Conservation (phyloP, 2,329 filamentous ascomycete species). For the Diaporthe sp. region DNA sequence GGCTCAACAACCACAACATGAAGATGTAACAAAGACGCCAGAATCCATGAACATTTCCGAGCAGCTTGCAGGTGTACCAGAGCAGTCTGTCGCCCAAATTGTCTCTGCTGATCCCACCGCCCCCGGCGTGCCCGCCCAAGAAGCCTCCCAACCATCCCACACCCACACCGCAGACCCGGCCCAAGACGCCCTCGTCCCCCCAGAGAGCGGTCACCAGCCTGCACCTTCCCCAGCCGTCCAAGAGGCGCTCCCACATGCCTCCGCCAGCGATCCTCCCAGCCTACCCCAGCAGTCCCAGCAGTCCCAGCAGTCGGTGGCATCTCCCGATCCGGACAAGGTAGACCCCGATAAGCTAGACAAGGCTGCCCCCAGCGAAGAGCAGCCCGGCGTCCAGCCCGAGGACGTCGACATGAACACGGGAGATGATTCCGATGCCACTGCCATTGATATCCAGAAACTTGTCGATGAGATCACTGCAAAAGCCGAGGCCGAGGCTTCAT, state of each 20-base stretch:
- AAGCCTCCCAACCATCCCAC: constrained; percentile 34
- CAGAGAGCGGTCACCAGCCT: constrained; percentile 30
- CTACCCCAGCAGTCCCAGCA: constrained; percentile 23
- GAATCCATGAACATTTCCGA: constrained; percentile 59
- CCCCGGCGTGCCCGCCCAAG: constrained; percentile 39
- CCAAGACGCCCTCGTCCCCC: constrained; percentile 34
- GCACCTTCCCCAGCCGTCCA: constrained; percentile 28
- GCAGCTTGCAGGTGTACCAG: constrained; percentile 53
- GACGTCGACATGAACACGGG: constrained; percentile 39
- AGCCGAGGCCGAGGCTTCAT: constrained; percentile 43
- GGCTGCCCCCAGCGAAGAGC: constrained; percentile 21
- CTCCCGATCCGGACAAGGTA: constrained; percentile 34
- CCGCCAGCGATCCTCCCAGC: constrained; percentile 24
- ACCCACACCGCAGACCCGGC: constrained; percentile 29
- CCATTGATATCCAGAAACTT: constrained; percentile 53
- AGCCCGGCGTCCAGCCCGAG: constrained; percentile 37
- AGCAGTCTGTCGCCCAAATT: constrained; percentile 45
- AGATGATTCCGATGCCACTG: constrained; percentile 42
- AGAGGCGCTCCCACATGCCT: constrained; percentile 37
- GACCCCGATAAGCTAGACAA: constrained; percentile 34
- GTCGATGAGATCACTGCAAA: constrained; percentile 52
- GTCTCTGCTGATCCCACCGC: constrained; percentile 46
- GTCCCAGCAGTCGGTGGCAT: constrained; percentile 26
- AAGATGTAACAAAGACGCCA: constrained; percentile 61
- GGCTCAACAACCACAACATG: constrained; percentile 49